phyloP scores from a whole-genome alignment of 176 grass and related monocot species.

The Zea mays region DNA sequence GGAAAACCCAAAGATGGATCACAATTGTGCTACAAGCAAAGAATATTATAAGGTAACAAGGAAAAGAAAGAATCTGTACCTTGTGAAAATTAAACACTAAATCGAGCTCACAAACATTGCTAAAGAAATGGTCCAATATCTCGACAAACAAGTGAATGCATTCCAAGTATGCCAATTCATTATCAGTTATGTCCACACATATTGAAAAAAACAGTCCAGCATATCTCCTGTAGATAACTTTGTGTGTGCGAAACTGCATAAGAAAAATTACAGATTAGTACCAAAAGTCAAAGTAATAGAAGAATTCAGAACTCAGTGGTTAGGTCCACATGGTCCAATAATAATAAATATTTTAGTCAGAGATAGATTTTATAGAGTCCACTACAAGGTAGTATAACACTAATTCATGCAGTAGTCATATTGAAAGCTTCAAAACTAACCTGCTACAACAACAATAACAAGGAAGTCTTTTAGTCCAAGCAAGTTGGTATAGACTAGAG shows the following conservation, averaged over 20 bases:
- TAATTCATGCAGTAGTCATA: not conserved
- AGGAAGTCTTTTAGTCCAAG: no score
- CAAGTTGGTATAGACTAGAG: no score
- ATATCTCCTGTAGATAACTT: conserved; percentile 99
- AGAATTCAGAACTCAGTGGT: not conserved
- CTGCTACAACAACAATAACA: no score
- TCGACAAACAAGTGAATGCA: conserved; percentile 98
- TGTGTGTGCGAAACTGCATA: conserved; percentile 73
- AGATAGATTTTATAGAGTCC: not conserved
- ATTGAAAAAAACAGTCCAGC: conserved; percentile 96
- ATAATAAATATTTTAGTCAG: not conserved
- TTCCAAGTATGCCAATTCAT: conserved; percentile 94
- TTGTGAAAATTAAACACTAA: conserved; percentile 99
- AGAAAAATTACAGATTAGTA: conserved; percentile 19
- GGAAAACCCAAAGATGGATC: not conserved
- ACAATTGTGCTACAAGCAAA: not conserved
- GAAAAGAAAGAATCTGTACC: conserved; percentile 40
- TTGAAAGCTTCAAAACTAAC: not conserved
- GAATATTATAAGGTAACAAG: not conserved
- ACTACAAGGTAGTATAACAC: not conserved
- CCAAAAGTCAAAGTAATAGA: not conserved
- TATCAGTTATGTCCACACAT: conserved; percentile 96
- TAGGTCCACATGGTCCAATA: not conserved
- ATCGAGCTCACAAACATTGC: conserved; percentile 97
- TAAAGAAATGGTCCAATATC: conserved; percentile 99